phyloP scores from a whole-genome alignment of 169 alveolate species.

The Cryptosporidium ubiquitum region DNA sequence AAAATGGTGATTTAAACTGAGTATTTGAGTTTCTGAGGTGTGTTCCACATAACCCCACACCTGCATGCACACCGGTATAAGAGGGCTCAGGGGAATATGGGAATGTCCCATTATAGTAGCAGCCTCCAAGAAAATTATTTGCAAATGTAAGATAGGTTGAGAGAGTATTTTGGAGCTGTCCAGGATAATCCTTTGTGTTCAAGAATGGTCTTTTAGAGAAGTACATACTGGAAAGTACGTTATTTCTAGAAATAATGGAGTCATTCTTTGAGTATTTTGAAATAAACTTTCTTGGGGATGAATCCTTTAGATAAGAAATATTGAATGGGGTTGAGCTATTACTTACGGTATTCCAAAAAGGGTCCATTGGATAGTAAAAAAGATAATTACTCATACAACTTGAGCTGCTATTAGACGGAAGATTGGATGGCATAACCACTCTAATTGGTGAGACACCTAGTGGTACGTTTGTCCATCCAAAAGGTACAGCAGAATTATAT shows the following conservation, averaged over 20 bases:
- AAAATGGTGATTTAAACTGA: conserved; percentile 64
- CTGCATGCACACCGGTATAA: conserved; percentile 20
- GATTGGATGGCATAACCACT: conserved; percentile 61
- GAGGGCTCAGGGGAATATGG: conserved; percentile 33
- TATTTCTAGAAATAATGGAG: conserved; percentile 33
- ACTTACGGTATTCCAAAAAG: conserved; percentile 39
- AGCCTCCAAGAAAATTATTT: conserved; percentile 61
- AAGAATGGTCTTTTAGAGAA: conserved; percentile 65
- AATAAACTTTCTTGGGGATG: neutral
- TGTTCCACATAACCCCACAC: conserved; percentile 58
- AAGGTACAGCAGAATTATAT: conserved; percentile 72
- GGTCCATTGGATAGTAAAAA: conserved; percentile 58
- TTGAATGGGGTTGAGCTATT: conserved; percentile 28
- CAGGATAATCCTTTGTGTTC: conserved; percentile 13
- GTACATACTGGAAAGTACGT: conserved; percentile 38
- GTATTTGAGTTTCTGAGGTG: conserved; percentile 36
- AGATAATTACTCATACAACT: conserved; percentile 37
- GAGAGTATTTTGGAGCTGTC: conserved; percentile 53
- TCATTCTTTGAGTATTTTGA: neutral
- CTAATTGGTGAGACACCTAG: conserved; percentile 58
- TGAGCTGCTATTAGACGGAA: neutral
- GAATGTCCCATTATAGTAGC: conserved; percentile 68
- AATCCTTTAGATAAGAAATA: neutral
- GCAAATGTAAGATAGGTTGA: conserved; percentile 56
- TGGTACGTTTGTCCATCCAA: conserved; percentile 68